Base-by-base conservation (phyloP, 2,329 filamentous ascomycete species). In the Colletotrichum sp. region DNA sequence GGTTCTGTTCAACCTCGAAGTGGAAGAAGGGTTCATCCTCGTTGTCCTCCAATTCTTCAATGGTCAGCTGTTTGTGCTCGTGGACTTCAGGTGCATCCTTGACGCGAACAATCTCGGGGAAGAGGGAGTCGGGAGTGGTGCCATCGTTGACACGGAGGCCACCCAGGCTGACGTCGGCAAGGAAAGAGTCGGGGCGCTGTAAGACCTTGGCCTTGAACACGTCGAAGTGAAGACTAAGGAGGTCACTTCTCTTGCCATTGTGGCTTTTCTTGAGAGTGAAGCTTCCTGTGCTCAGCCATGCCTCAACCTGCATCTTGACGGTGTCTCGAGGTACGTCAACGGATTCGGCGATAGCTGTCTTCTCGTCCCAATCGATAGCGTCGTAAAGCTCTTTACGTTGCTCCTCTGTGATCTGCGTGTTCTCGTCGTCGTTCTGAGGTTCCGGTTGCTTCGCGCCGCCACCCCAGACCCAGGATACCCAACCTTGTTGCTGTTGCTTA, bases 351-450 rank as follows among this genome's bases (percentile, higher is more conserved):
- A 99, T 90, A 3, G 94, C 95, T 76, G 96, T 93, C 87, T 98
- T 98, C 85, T 99, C 97, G 77, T 99, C 95, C 93, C 96, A 99
- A 81, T 98, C 97, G 80, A 99, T 99, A 66, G 95, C 98, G 79
- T 98, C 94, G 84, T 98, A 99, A 12, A 99, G 90, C 85, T 99
- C 96, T 83, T 98, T 96, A 57, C 96, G 93, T 83, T 99, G 96
- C 84, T 98, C 93, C 77, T 99, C 97, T 0, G 95, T 98, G 90
- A 99, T 98, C 75, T 95, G 92, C 0, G 93, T 95, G 77, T 96
- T 94, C 79, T 98, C 94, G 6, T 93, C 85, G 64, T 86, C 86
- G 63, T 87, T 89, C 60, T 94, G 89, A 55, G 94, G 85, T 48
- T 91, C 85, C 39, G 86, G 81, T 1, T 93, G 91, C 80, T 96